These are phyloP conservation scores for Tirmania nivea DNA, from an alignment of 495 filamentous ascomycete genomes.

Conservation along the genomic window DNA sequence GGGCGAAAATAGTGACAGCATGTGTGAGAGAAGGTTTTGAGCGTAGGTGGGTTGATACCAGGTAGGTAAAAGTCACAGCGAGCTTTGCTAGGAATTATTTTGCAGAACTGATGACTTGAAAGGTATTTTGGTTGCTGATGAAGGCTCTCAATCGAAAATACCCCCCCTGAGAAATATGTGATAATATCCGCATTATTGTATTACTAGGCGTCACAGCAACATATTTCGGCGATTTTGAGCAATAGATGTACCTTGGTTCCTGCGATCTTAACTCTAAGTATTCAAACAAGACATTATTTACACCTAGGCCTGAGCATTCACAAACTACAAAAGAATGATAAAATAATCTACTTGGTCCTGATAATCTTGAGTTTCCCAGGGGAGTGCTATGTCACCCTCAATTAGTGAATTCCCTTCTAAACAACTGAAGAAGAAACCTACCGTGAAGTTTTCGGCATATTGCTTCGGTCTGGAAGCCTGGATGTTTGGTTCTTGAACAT, in stretches of 20 bases:
- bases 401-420: not conserved
- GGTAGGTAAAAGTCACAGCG: not conserved
- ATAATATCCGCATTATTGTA: not conserved
- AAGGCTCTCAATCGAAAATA: no score
- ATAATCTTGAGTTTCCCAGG: slow-evolving; percentile 76
- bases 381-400: slow-evolving; percentile 27
- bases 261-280: no score
- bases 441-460: slow-evolving; percentile 85
- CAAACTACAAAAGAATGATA: not conserved
- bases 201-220: not conserved
- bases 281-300: no score
- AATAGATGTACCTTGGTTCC: no score
- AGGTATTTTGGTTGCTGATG: slow-evolving; percentile 19
- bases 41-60: slow-evolving; percentile 51
- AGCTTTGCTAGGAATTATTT: no score
- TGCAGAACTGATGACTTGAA: not conserved
- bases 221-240: no score
- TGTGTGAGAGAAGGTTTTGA: slow-evolving; percentile 54
- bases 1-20: slow-evolving; percentile 61
- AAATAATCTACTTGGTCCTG: slow-evolving; percentile 53
- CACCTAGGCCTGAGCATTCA: no score
- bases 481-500: slow-evolving; percentile 89
- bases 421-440: slow-evolving; percentile 1
- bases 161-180: no score
- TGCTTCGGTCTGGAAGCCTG: slow-evolving; percentile 71